phyloP scores from a whole-genome alignment of 2,329 filamentous ascomycete genomes.

The Mycogone perniciosa region DNA sequence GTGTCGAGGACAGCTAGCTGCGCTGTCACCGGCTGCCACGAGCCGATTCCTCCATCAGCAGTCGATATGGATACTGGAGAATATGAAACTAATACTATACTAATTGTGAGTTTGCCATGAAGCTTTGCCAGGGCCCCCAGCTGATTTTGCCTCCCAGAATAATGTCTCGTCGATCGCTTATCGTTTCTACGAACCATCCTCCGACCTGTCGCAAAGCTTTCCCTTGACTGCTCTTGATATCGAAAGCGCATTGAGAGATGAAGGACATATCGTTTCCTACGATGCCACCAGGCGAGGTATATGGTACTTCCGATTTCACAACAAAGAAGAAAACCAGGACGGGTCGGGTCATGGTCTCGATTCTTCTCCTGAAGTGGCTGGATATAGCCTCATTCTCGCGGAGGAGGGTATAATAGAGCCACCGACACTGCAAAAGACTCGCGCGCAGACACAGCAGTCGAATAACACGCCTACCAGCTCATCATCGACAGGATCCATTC shows the following conservation, averaged over 20 bases:
- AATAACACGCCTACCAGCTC: constrained; percentile 42
- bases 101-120: constrained; percentile 42
- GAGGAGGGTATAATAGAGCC: constrained; percentile 49
- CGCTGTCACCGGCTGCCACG: constrained; percentile 22
- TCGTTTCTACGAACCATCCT: constrained; percentile 47
- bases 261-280: constrained; percentile 48
- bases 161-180: constrained; percentile 50
- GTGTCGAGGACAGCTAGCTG: constrained; percentile 15
- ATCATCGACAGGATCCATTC: constrained; percentile 34
- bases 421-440: constrained; percentile 39
- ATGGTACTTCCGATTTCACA: constrained; percentile 48
- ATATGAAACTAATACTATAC: constrained; percentile 56
- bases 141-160: constrained; percentile 35
- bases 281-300: constrained; percentile 44
- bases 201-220: constrained; percentile 38
- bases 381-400: constrained; percentile 36
- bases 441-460: constrained; percentile 32
- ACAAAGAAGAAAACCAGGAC: constrained; percentile 33
- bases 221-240: constrained; percentile 43
- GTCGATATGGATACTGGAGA: constrained; percentile 57
- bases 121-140: constrained; percentile 13
- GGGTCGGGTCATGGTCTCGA: constrained; percentile 25
- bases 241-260: constrained; percentile 43
- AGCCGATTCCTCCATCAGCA: constrained; percentile 24
- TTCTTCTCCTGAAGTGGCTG: constrained; percentile 37